These are phyloP conservation scores for Symbiotaphrina buchneri DNA, from an alignment of 495 filamentous ascomycete species.

Conservation along the genomic window DNA sequence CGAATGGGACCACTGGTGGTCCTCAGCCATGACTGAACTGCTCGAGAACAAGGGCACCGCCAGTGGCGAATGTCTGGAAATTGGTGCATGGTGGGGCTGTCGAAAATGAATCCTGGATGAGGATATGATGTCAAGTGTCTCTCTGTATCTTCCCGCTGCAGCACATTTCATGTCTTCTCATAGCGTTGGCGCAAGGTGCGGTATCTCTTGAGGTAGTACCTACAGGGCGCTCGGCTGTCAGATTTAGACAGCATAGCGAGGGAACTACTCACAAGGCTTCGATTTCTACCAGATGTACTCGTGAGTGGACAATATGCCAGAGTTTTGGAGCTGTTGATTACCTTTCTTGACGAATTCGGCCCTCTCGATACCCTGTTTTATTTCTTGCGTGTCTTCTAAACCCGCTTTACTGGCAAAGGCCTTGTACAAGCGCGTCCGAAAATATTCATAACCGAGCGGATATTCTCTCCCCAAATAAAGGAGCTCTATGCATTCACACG, in stretches of 20 bases:
- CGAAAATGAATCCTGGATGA: constrained; percentile 20
- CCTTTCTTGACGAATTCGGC: constrained; percentile 87
- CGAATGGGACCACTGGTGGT: constrained; percentile 84
- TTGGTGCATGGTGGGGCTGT: constrained; percentile 84
- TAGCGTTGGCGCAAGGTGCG: constrained; percentile 72
- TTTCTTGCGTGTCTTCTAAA: constrained; percentile 48
- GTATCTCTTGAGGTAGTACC: constrained; percentile 91
- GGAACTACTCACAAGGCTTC: constrained; percentile 56
- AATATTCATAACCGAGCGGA: constrained; percentile 71
- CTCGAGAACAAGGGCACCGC: constrained; percentile 55
- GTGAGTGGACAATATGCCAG: constrained; percentile 1
- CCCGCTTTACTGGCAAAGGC: constrained; percentile 59
- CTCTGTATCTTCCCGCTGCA: constrained; percentile 1
- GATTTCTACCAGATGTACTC: constrained; percentile 1
- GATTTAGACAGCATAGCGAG: not conserved
- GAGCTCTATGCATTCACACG: constrained; percentile 33
- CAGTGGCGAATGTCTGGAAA: constrained; percentile 77
- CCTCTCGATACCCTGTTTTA: constrained; percentile 46
- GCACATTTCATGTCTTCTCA: constrained; percentile 13
- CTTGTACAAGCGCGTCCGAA: constrained; percentile 54
- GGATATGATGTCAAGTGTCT: not conserved
- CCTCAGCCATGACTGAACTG: constrained; percentile 66
- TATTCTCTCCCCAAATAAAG: constrained; percentile 71
- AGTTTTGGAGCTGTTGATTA: constrained; percentile 9
- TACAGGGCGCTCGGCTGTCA: constrained; percentile 14